Percentiles rank a stretch among this genome's conserved stretches.
Conservation (phyloP, 2,329 filamentous ascomycete genomes). For the Didymella keratinophila region DNA sequence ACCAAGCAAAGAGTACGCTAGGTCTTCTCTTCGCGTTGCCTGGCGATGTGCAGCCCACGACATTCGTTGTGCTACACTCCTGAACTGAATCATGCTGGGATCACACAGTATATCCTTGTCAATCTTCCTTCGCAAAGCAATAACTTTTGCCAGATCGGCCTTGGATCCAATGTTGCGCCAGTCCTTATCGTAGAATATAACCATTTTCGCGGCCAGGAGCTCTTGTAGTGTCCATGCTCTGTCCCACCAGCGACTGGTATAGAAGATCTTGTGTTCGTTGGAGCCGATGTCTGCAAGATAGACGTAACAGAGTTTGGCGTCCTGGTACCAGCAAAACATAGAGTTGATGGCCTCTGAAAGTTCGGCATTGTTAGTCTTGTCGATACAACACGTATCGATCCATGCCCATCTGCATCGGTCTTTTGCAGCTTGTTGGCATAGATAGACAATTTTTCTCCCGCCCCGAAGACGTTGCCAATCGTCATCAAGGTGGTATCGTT, state of each 20-base stretch:
- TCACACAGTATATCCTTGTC: background rate
- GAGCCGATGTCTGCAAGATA: slow-evolving; percentile 4
- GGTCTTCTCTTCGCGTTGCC: background rate
- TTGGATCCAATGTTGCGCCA: slow-evolving; percentile 13
- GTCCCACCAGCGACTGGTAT: slow-evolving; percentile 18
- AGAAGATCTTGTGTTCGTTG: background rate
- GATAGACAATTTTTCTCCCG: background rate
- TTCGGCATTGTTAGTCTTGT: background rate
- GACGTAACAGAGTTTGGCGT: slow-evolving; percentile 10
- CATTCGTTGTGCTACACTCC: slow-evolving; percentile 18
- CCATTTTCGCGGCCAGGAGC: slow-evolving; percentile 7
- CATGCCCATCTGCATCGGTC: background rate
- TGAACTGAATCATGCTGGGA: no score
- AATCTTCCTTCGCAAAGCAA: background rate
- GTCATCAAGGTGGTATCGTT: no score
- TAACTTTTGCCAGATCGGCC: background rate
- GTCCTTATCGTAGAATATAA: slow-evolving; percentile 6
- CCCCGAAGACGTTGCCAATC: background rate
- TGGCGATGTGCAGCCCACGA: slow-evolving; percentile 26
- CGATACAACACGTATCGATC: background rate
- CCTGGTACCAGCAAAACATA: slow-evolving; percentile 18
- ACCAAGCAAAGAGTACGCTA: background rate
- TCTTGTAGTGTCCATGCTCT: slow-evolving; percentile 25
- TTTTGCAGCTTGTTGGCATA: background rate
- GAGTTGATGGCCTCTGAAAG: slow-evolving; percentile 2